These are phyloP conservation scores for Coprinopsis sp. DNA, from an alignment of 768 basidiomycete species.

Conservation along the genomic window DNA sequence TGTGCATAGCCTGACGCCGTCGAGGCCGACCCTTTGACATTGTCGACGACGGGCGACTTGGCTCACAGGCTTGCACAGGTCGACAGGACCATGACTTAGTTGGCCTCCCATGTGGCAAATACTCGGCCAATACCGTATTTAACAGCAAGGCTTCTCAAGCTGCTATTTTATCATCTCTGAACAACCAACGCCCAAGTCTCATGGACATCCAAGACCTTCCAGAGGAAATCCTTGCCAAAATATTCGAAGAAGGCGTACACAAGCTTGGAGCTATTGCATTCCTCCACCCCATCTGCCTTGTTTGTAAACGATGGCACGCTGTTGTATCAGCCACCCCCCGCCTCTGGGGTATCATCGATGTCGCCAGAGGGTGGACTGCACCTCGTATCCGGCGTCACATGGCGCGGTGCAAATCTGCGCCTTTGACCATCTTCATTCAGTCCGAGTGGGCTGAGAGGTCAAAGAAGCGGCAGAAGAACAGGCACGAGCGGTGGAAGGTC, in stretches of 20 bases:
- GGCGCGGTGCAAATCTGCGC: conserved; percentile 25
- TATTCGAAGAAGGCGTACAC: conserved; percentile 25
- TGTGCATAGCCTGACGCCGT: too few relatives aligned
- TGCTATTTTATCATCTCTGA: too few relatives aligned
- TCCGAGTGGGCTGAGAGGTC: background rate
- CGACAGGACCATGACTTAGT: too few relatives aligned
- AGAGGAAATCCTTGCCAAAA: conserved; percentile 24
- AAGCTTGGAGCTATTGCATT: conserved; percentile 24
- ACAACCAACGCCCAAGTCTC: too few relatives aligned
- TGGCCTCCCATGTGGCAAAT: too few relatives aligned
- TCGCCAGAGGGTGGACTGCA: conserved; percentile 10
- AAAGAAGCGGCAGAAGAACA: background rate
- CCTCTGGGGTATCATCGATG: conserved; percentile 27
- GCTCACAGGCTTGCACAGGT: too few relatives aligned
- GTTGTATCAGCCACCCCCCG: conserved; percentile 25
- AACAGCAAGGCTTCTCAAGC: too few relatives aligned
- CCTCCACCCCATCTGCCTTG: conserved; percentile 23
- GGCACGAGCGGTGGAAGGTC: too few relatives aligned
- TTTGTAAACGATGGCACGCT: conserved; percentile 23
- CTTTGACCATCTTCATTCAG: conserved; percentile 22
- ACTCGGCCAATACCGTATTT: too few relatives aligned
- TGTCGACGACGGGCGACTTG: too few relatives aligned
- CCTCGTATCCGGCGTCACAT: conserved; percentile 17
- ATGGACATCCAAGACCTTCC: conserved; percentile 26
- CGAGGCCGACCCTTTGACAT: too few relatives aligned